Evolutionary conservation across 2,329 filamentous ascomycete genomes (phyloP), one percentile per base, ranked within the genome.

Genomic region (Aphanoascus verrucosus): DNA sequence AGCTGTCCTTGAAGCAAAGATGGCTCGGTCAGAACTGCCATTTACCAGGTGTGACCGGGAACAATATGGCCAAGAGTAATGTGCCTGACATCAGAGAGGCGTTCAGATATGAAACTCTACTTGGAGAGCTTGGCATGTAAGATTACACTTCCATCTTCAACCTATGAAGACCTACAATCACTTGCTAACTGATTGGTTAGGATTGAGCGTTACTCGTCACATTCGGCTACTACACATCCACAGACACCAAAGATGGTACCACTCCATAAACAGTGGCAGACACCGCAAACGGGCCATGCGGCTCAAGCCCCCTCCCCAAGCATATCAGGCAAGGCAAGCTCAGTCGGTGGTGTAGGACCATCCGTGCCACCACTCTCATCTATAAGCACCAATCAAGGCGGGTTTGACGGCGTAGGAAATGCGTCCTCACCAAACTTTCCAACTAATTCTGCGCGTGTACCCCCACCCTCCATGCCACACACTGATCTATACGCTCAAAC

Each of bases 61-160:
- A 98, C 60, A 84, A 85, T 59, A 93, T 97, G 79, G 85, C 86
- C 49, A 96, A 97, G 72, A 95, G 88, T 55, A 98, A 98, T 65
- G 88, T 98, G 6, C 93, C 93, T 2, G 88, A 96, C 68, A 85
- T 95, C 56, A 80, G 93, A 52, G 88, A 94, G 66, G 86, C 88
- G 47, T 98, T 94, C 66, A 78, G 93, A 53, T 82, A 95, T 62
- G 85, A 94, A 63, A 97, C 91, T 0, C 74, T 94, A 62, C 71
- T 84, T 52, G 85, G 91, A 63, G 93, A 98, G 70, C 77, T 87
- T 62, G 79, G 83, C 49, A 86, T 97, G 91, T 91, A 74, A 77
- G 71, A 63, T 44, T 28, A 34, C 12, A 52, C 52, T 59, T 62
- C 42, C 58, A 60, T 28, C 59, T 45, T 6, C 2, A 61, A 59